These are phyloP conservation scores for Psophocarpus tetragonolobus DNA, from an alignment of 306 rosid species.

Conservation along the genomic window DNA sequence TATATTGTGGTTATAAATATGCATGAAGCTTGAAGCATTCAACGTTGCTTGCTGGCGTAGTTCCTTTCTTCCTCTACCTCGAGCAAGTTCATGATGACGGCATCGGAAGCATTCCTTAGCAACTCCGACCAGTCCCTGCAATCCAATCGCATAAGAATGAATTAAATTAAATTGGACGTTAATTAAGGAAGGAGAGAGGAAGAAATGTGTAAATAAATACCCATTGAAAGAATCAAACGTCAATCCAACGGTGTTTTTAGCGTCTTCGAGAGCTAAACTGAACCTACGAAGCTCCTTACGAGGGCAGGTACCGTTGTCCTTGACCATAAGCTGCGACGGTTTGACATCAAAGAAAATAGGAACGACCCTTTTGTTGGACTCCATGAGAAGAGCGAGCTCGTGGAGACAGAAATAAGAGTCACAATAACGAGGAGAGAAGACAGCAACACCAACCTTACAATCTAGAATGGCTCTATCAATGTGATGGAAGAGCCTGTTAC, in stretches of 20 bases:
- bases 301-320: conserved; percentile 45
- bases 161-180: not conserved
- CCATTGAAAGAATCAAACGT: conserved; percentile 66
- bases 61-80: conserved; percentile 47
- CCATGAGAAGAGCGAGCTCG: conserved; percentile 77
- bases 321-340: conserved; percentile 72
- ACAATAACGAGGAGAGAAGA: conserved; percentile 80
- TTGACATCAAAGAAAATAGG: conserved; percentile 74
- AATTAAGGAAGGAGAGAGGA: not conserved
- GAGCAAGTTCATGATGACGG: conserved; percentile 46
- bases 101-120: conserved; percentile 44
- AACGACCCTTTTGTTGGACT: conserved; percentile 58
- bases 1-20: not conserved
- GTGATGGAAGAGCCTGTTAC: conserved; percentile 62
- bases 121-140: conserved; percentile 53
- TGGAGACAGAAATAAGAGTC: conserved; percentile 79
- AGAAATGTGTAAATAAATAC: conserved; percentile 31
- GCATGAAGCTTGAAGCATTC: conserved; percentile 4
- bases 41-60: conserved; percentile 1
- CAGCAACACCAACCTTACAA: conserved; percentile 70
- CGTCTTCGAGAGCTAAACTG: conserved; percentile 66
- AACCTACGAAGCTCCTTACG: conserved; percentile 49
- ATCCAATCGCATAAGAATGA: not conserved
- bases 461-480: conserved; percentile 57
- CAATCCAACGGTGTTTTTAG: conserved; percentile 74